Conservation (phyloP, 2,329 filamentous ascomycete genomes). For the Madurella fahalii region DNA sequence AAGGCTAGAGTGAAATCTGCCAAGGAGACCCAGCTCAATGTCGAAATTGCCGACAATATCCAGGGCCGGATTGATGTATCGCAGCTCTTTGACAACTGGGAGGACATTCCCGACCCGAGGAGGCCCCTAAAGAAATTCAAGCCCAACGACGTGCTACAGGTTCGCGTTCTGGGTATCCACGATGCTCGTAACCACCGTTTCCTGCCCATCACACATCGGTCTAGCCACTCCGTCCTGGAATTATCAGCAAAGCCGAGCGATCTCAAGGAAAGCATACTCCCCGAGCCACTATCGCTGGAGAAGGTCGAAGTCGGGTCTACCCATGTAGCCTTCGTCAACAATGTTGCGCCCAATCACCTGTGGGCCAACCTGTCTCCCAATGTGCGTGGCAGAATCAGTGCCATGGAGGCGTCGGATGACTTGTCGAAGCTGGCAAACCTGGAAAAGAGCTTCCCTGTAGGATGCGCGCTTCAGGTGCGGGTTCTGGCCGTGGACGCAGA, state of each 20-base stretch:
- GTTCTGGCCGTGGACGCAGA: conserved; percentile 70
- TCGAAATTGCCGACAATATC: conserved; percentile 79
- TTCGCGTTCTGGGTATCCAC: conserved; percentile 80
- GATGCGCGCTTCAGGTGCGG: conserved; percentile 78
- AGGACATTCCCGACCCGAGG: conserved; percentile 79
- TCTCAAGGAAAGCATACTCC: conserved; percentile 41
- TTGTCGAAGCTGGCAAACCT: conserved; percentile 73
- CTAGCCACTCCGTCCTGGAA: conserved; percentile 78
- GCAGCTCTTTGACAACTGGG: conserved; percentile 83
- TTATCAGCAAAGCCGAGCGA: conserved; percentile 75
- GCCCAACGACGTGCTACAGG: conserved; percentile 64
- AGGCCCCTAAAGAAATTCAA: conserved; percentile 72
- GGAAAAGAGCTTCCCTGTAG: conserved; percentile 76
- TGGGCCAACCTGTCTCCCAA: conserved; percentile 91
- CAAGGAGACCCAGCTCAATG: conserved; percentile 89
- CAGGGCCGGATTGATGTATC: conserved; percentile 93
- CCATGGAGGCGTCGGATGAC: conserved; percentile 84
- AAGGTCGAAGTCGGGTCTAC: conserved; percentile 67
- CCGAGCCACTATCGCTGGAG: conserved; percentile 60
- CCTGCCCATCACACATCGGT: conserved; percentile 82
- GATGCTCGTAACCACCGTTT: conserved; percentile 88
- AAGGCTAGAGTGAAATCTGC: conserved; percentile 78
- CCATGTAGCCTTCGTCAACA: conserved; percentile 86
- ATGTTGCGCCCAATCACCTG: conserved; percentile 70
- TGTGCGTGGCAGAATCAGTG: conserved; percentile 76